Evolutionary conservation across 257 asterid genomes (phyloP).

Genomic region (Forsythia suspensa): DNA sequence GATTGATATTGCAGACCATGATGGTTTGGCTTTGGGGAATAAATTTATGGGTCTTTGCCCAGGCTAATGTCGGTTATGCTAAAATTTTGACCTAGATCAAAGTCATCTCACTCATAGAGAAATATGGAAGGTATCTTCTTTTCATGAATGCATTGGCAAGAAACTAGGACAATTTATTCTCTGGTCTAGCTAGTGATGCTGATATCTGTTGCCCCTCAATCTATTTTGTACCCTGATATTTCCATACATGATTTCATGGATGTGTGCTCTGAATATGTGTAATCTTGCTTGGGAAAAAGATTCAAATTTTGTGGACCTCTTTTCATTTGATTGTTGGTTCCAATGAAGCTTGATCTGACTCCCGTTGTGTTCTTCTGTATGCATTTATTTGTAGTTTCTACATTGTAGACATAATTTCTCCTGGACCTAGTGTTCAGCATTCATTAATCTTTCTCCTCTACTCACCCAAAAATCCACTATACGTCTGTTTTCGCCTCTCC

Average conservation of each 20-base stretch:
- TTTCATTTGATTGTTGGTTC: neutral
- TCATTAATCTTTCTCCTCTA: neutral
- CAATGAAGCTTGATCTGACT: neutral
- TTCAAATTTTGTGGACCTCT: neutral
- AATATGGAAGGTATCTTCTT: slow-evolving; percentile 83
- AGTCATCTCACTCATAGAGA: slow-evolving; percentile 88
- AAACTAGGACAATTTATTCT: slow-evolving; percentile 7
- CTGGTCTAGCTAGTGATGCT: slow-evolving; percentile 11
- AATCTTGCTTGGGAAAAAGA: neutral
- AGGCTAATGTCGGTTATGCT: slow-evolving; percentile 69
- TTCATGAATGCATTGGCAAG: neutral
- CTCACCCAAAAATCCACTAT: too few relatives aligned
- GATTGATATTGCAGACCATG: slow-evolving; percentile 72
- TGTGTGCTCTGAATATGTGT: neutral
- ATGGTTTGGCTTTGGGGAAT: slow-evolving; percentile 98
- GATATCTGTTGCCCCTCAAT: neutral
- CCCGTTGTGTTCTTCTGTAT: neutral
- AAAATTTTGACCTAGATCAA: slow-evolving; percentile 91
- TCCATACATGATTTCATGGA: neutral
- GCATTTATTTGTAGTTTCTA: neutral
- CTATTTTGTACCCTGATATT: slow-evolving; percentile 13
- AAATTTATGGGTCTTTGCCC: slow-evolving; percentile 90
- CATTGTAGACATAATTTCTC: neutral
- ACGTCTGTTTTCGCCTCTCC: too few relatives aligned
- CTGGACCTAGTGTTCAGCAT: neutral